phyloP scores from a whole-genome alignment of 208 protist genomes.

The Trypanosomatidae sp. region DNA sequence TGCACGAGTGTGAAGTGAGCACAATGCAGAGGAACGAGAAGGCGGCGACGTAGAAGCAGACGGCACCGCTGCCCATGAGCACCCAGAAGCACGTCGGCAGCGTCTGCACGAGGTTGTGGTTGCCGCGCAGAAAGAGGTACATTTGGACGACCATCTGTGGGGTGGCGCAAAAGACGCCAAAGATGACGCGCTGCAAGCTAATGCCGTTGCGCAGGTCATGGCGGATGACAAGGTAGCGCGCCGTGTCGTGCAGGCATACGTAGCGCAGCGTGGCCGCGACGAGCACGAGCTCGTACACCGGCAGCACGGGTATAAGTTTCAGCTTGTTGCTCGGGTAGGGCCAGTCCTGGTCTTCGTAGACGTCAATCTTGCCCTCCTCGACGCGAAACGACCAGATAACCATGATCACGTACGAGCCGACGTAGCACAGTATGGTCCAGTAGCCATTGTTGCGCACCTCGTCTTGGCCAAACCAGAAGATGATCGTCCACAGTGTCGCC shows the following conservation, averaged over 20 bases:
- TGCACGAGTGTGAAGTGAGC: slow-evolving; percentile 53
- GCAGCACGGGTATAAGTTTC: slow-evolving; percentile 54
- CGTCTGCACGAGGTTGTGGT: neutral
- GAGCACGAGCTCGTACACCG: slow-evolving; percentile 58
- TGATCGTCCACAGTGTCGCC: slow-evolving; percentile 29
- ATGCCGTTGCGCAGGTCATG: slow-evolving; percentile 71
- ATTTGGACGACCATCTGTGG: slow-evolving; percentile 66
- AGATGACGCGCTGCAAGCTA: slow-evolving; percentile 31
- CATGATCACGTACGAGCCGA: slow-evolving; percentile 50
- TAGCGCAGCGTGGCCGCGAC: slow-evolving; percentile 51
- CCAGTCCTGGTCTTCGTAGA: slow-evolving; percentile 52
- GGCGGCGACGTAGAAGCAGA: slow-evolving; percentile 31
- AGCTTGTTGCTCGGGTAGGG: slow-evolving; percentile 55
- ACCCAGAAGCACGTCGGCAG: slow-evolving; percentile 13
- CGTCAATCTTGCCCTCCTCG: slow-evolving; percentile 46
- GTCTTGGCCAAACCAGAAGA: slow-evolving; percentile 29
- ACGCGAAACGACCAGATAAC: slow-evolving; percentile 42
- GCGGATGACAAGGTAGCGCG: slow-evolving; percentile 63
- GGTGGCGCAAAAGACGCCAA: slow-evolving; percentile 42
- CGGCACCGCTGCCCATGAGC: slow-evolving; percentile 13
- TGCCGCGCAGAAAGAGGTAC: slow-evolving; percentile 23
- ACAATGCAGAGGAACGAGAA: slow-evolving; percentile 38
- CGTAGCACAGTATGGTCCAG: slow-evolving; percentile 68
- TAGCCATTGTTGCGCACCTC: slow-evolving; percentile 31
- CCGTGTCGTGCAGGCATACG: slow-evolving; percentile 20